phyloP scores from a whole-genome alignment of 2,329 filamentous ascomycete genomes.

The Beauveria varroae region DNA sequence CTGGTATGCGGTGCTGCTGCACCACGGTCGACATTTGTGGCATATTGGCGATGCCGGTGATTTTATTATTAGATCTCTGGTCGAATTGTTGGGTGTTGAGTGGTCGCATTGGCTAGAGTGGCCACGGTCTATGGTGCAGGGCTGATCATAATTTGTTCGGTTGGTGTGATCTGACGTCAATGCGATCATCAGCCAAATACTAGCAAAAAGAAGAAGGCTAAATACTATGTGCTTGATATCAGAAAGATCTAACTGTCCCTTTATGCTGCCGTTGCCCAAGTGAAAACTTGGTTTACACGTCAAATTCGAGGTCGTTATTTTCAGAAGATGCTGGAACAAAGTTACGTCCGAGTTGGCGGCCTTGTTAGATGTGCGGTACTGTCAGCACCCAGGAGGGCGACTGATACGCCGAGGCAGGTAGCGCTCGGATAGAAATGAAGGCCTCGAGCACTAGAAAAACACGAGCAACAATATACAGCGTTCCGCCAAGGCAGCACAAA shows the following conservation, averaged over 20 bases:
- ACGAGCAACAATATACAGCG: constrained; percentile 6
- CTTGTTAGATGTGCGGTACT: neutral
- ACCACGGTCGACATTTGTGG: neutral
- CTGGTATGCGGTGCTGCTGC: constrained; percentile 5
- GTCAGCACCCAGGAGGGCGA: neutral
- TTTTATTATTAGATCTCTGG: neutral
- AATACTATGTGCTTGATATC: too few species aligned
- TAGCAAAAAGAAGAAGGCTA: too few species aligned
- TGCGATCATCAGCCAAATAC: too few species aligned
- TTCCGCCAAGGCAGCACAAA: constrained; percentile 4
- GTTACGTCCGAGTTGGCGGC: too few species aligned
- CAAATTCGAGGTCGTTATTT: too few species aligned
- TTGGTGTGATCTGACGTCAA: too few species aligned
- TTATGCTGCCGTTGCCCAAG: too few species aligned
- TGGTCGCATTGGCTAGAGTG: constrained; percentile 4
- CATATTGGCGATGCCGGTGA: constrained; percentile 4
- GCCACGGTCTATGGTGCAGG: neutral
- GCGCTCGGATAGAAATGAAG: constrained; percentile 6
- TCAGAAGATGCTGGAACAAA: too few species aligned
- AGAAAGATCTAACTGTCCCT: too few species aligned
- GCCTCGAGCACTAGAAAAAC: constrained; percentile 7
- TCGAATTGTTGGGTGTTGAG: neutral
- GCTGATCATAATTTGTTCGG: neutral
- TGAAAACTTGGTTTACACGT: too few species aligned
- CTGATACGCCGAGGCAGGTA: constrained; percentile 9